phyloP scores from a whole-genome alignment of 176 grass and related monocot species.

The Oryza australiensis region DNA sequence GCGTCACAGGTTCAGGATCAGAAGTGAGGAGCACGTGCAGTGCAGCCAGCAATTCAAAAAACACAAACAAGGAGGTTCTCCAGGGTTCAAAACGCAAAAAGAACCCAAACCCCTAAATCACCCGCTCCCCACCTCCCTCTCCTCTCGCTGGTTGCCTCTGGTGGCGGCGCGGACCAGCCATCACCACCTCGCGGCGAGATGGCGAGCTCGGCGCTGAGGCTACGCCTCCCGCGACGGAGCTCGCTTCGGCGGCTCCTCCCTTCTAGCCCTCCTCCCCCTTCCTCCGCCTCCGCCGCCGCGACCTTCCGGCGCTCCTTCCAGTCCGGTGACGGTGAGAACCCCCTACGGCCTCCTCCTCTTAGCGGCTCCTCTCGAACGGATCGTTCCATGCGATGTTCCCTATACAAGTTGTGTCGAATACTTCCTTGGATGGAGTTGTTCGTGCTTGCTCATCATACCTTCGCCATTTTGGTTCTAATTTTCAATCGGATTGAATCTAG shows the following conservation, averaged over 20 bases:
- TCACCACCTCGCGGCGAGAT: slow-evolving; percentile 24
- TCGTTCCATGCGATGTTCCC: neutral
- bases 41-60: neutral
- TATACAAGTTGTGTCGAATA: neutral
- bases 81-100: slow-evolving; percentile 18
- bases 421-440: neutral
- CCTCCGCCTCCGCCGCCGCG: neutral
- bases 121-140: neutral
- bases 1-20: too few relatives aligned
- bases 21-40: too few relatives aligned
- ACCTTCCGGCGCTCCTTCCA: slow-evolving; percentile 37
- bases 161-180: slow-evolving; percentile 47
- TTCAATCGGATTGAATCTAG: neutral
- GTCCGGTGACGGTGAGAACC: slow-evolving; percentile 45
- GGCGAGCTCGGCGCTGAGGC: slow-evolving; percentile 48
- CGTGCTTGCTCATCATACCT: neutral
- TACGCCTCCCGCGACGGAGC: slow-evolving; percentile 13
- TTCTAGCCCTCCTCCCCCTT: slow-evolving; percentile 7
- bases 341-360: neutral
- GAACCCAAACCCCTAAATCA: slow-evolving; percentile 18
- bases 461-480: neutral
- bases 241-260: slow-evolving; percentile 6
- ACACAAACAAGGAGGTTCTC: neutral
- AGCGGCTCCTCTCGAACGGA: neutral
- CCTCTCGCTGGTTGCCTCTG: neutral